phyloP scores from a whole-genome alignment of 306 rosid species.

The Vigna radiata region DNA sequence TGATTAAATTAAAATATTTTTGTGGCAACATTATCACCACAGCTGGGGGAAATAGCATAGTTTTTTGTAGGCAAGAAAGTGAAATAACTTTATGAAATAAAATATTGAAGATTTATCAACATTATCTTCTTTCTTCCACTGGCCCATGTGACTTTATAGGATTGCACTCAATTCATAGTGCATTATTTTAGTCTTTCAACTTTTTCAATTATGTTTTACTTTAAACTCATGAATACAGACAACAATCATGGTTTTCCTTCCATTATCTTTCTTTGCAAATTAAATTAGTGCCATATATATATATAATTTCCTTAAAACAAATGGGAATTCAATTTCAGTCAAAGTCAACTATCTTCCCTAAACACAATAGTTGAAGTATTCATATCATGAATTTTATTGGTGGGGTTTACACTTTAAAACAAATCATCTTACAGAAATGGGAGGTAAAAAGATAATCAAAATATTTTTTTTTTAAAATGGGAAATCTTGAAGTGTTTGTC shows the following conservation, averaged over 20 bases:
- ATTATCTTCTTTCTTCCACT: constrained; percentile 36
- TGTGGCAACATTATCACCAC: background rate
- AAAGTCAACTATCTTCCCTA: constrained; percentile 34
- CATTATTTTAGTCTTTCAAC: background rate
- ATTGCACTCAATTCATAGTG: constrained; percentile 48
- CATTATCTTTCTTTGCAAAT: constrained; percentile 2
- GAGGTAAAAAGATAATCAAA: background rate
- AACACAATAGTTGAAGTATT: background rate
- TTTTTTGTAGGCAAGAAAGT: constrained; percentile 21
- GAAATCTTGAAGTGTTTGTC: background rate
- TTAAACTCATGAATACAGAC: constrained; percentile 15
- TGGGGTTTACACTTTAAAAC: background rate
- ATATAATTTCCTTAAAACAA: constrained; percentile 23
- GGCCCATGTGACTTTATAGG: constrained; percentile 35
- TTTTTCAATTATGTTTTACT: background rate
- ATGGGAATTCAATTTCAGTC: constrained; percentile 9
- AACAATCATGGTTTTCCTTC: constrained; percentile 18
- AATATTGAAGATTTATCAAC: constrained; percentile 35
- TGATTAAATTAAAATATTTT: background rate
- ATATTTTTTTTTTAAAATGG: background rate
- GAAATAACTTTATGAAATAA: constrained; percentile 37
- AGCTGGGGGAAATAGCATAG: background rate
- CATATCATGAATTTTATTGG: background rate
- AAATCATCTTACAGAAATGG: background rate
- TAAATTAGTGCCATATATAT: background rate